These are phyloP conservation scores for Cucumis cinereus DNA, from an alignment of 306 rosid species.

Conservation along the genomic window DNA sequence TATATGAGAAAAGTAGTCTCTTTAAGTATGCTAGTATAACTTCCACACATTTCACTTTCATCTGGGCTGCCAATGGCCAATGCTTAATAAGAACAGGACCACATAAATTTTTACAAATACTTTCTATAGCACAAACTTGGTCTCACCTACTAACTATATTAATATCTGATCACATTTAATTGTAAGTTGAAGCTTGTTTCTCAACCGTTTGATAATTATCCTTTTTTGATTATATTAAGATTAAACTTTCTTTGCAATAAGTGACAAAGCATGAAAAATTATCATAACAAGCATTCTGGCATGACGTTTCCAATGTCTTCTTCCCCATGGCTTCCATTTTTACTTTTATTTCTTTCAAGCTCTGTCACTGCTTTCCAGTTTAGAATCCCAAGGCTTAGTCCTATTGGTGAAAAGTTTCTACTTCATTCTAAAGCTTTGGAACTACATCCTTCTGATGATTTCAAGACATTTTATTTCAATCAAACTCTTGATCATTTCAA, in stretches of 20 bases:
- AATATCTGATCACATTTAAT: not conserved
- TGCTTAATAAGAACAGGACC: not conserved
- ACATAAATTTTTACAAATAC: not conserved
- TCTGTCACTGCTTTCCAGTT: constrained; percentile 11
- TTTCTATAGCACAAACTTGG: not conserved
- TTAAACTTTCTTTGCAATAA: not conserved
- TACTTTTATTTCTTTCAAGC: constrained; percentile 12
- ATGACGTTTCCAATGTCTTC: not conserved
- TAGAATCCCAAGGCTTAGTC: constrained; percentile 20
- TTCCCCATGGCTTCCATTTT: constrained; percentile 13
- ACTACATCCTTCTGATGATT: constrained; percentile 3
- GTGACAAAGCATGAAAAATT: not conserved
- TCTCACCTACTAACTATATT: not conserved
- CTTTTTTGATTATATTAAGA: no score
- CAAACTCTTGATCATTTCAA: constrained; percentile 69
- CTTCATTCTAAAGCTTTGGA: constrained; percentile 6
- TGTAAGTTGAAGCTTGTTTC: not conserved
- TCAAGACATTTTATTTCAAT: constrained; percentile 34
- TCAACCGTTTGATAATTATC: not conserved
- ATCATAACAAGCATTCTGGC: not conserved
- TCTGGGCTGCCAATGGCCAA: not conserved
- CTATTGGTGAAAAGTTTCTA: constrained; percentile 7
- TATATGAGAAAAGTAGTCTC: not conserved
- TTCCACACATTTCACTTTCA: not conserved
- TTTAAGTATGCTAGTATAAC: not conserved